Percentiles rank a stretch among this genome's conserved stretches.
Conservation (phyloP, 352 stramenopile genomes). For the Phytophthora hybrid region DNA sequence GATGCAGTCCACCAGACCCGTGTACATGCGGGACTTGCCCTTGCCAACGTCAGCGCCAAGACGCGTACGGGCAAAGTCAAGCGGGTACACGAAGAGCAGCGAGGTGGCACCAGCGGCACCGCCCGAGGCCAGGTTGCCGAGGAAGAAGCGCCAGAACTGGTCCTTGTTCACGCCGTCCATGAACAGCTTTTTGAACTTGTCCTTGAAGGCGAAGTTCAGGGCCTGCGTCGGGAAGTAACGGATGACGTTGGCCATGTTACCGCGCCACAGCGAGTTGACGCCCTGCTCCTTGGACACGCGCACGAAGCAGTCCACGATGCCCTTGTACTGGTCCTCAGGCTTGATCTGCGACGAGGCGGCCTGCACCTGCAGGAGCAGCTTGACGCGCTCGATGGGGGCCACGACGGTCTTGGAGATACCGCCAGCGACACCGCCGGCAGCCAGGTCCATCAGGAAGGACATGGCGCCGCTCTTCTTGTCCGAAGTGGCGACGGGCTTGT, state of each 20-base stretch:
- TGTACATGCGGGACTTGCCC: constrained; percentile 98
- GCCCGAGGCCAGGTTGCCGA: constrained; percentile 98
- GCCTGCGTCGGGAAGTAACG: constrained; percentile 94
- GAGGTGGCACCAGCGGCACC: constrained; percentile 97
- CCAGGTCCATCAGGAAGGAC: constrained; percentile 86
- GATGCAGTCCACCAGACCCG: constrained; percentile 97
- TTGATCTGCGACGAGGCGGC: constrained; percentile 92
- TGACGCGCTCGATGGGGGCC: constrained; percentile 92
- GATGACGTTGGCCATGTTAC: constrained; percentile 93
- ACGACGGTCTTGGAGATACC: constrained; percentile 93
- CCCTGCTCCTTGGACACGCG: constrained; percentile 92
- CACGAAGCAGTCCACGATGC: constrained; percentile 91
- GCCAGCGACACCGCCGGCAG: constrained; percentile 86
- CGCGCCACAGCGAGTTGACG: constrained; percentile 90
- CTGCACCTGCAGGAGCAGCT: constrained; percentile 94
- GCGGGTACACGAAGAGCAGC: constrained; percentile 97
- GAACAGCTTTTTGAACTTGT: constrained; percentile 94
- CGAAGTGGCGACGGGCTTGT: constrained; percentile 86
- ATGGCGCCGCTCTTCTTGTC: constrained; percentile 66
- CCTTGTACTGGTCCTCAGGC: constrained; percentile 93
- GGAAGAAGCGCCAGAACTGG: constrained; percentile 98
- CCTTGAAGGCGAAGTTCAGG: constrained; percentile 95
- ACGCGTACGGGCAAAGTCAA: constrained; percentile 99
- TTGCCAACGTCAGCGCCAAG: constrained; percentile 98
- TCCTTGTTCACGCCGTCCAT: constrained; percentile 93